Evolutionary conservation across 345 rosid genomes (phyloP).

Genomic region (Ailanthus altissimus): DNA sequence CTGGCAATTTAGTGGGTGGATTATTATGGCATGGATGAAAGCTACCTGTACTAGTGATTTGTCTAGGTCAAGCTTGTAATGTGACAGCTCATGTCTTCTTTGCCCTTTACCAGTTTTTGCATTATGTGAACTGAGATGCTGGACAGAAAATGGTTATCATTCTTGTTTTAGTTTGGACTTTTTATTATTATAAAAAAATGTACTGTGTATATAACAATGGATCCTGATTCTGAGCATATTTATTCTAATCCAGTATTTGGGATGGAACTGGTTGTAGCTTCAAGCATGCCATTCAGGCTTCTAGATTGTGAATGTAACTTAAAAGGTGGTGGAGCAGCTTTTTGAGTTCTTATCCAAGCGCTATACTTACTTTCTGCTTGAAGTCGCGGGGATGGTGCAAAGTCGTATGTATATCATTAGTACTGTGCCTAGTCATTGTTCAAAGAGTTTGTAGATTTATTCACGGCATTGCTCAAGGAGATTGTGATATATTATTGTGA

Average conservation of each 20-base stretch:
- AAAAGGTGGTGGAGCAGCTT: background rate
- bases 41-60: background rate
- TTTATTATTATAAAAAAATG: no score
- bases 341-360: background rate
- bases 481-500: background rate
- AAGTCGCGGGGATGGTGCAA: background rate
- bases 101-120: background rate
- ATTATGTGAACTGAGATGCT: background rate
- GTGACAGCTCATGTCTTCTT: background rate
- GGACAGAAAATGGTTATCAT: background rate
- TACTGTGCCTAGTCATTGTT: background rate
- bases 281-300: constrained; percentile 3
- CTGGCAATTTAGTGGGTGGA: background rate
- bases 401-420: background rate
- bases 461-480: background rate
- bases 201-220: background rate
- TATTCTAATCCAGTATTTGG: background rate
- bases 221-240: background rate
- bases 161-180: background rate
- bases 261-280: background rate
- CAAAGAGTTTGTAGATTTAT: background rate
- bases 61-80: background rate
- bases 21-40: background rate
- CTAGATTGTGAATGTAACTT: background rate
- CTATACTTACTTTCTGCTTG: background rate